These are phyloP conservation scores for Clausena lansium DNA, from an alignment of 345 rosid genomes.

Conservation along the genomic window DNA sequence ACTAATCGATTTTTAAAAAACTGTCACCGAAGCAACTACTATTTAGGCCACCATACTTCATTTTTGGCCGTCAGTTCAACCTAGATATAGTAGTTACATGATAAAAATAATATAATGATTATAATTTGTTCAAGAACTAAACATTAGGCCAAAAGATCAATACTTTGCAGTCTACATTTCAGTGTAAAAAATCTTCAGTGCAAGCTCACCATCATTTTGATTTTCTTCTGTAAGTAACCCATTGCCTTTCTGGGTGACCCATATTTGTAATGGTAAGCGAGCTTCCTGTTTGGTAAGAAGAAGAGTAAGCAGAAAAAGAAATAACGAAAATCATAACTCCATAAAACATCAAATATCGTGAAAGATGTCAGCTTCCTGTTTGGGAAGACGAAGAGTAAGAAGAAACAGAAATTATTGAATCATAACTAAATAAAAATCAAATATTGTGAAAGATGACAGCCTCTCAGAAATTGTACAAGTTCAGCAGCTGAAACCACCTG, in stretches of 20 bases:
- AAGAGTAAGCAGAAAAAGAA: neutral
- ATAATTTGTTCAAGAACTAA: neutral
- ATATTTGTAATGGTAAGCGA: constrained; percentile 79
- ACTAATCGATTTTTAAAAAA: neutral
- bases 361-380: constrained; percentile 51
- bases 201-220: constrained; percentile 63
- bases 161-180: neutral
- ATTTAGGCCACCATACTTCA: neutral
- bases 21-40: neutral
- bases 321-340: neutral
- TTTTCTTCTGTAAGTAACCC: constrained; percentile 74
- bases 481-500: neutral
- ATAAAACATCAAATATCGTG: neutral
- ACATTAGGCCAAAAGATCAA: neutral
- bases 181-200: neutral
- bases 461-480: neutral
- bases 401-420: constrained; percentile 1
- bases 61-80: neutral
- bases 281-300: constrained; percentile 53
- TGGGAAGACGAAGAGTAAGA: neutral
- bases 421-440: neutral
- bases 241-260: constrained; percentile 74
- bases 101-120: neutral
- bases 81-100: neutral
- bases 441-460: neutral